Base-by-base conservation (phyloP, 495 filamentous ascomycete species). In the Letharia lupina region DNA sequence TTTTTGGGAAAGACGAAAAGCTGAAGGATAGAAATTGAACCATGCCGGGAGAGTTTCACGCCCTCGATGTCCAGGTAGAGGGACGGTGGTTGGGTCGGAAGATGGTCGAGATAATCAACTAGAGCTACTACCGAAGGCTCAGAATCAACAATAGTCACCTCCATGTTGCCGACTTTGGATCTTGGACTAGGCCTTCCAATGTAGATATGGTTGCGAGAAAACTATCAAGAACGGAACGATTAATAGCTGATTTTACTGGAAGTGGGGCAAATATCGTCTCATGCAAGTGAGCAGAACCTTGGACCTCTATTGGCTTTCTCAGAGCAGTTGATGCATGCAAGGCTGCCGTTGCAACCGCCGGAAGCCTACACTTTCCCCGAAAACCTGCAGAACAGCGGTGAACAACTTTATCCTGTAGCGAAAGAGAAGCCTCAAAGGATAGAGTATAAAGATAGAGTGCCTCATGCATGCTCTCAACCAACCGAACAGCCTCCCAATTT, bases 21-120 rank as follows among this genome's bases (percentile, higher is more conserved):
- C n/a, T 77, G 71, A 0, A 87, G 65, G 59, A 86, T 75, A 12
- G 81, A 84, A 4, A 86, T 72, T 20, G 75, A 75, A 45, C 84
- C 82, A 13, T 81, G 57, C 0, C 82, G 75, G 37, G 61, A 75
- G 45, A 86, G 80, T 9, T 75, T 69, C 18, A 78, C 72, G 12
- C 84, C 85, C 73, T 86, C 84, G 13, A 86, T 70, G 68, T 86
- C 83, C 52, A 86, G 62, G 71, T 81, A 86, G 4, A 86, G 69
- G 2, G 79, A 76, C 28, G 78, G 77, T 67, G 73, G 70, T 54
- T 73, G 39, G 39, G 54, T 70, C 7, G 75, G 75, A 4, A 71
- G 68, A 41, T 58, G 52, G 2, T 47, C 64, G 54, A 74, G 60
- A 31, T 41, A 9, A 56, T 71, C 56, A 7, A 71, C n/a, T 7